Percentiles rank a stretch among this genome's conserved stretches.
Conservation (phyloP, 2,329 filamentous ascomycete genomes). For the Neonectria hederae region DNA sequence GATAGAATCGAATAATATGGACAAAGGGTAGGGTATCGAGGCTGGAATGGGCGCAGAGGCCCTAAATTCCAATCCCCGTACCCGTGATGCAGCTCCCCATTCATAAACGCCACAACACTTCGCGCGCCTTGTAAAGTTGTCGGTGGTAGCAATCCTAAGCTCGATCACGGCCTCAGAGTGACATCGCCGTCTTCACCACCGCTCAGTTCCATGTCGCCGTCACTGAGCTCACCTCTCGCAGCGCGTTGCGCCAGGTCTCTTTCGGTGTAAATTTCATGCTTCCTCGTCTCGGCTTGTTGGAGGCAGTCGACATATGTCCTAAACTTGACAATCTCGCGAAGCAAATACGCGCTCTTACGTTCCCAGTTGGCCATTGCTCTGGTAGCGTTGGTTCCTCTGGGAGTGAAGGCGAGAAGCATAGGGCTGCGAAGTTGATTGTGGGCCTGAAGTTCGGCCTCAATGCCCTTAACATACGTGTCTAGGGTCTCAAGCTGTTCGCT, state of each 20-base stretch:
- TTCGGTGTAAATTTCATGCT: conserved; percentile 75
- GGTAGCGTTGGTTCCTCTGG: conserved; percentile 79
- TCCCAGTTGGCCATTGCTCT: conserved; percentile 98
- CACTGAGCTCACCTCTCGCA: conserved; percentile 57
- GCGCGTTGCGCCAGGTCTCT: conserved; percentile 62
- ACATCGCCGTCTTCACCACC: conserved; percentile 48
- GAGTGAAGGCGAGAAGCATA: conserved; percentile 90
- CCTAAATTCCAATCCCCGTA: conserved; percentile 28
- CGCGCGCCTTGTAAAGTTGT: conserved; percentile 13
- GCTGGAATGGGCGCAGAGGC: conserved; percentile 22
- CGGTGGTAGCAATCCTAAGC: conserved; percentile 27
- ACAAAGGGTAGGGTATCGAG: conserved; percentile 38
- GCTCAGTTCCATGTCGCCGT: conserved; percentile 50
- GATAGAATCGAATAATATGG: conserved; percentile 34
- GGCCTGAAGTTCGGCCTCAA: conserved; percentile 84
- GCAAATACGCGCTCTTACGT: conserved; percentile 88
- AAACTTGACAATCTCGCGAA: conserved; percentile 96
- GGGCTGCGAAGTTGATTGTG: conserved; percentile 90
- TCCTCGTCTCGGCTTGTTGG: conserved; percentile 73
- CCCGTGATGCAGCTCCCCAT: conserved; percentile 26
- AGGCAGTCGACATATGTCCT: conserved; percentile 92
- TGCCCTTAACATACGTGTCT: conserved; percentile 80
- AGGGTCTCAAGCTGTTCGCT: conserved; percentile 82
- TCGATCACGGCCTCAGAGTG: conserved; percentile 46
- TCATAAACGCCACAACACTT: conserved; percentile 6